A percentile compares a stretch with the other conserved stretches of the same genome.
Evolutionary conservation across 2,329 filamentous ascomycete species (phyloP).

Genomic region (Botrytis medusae): DNA sequence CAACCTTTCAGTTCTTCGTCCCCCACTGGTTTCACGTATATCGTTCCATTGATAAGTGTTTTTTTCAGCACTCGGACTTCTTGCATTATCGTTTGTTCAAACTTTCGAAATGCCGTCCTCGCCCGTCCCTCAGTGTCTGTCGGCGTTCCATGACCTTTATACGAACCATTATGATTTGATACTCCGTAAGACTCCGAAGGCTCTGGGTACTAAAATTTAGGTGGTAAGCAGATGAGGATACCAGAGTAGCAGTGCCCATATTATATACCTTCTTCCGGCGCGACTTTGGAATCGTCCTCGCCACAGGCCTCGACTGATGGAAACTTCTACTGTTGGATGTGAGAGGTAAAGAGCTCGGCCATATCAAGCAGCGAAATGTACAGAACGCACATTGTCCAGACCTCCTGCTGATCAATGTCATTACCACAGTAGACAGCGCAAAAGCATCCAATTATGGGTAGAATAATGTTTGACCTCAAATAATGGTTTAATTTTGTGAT

Average conservation of each 20-base stretch:
- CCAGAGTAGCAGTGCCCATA: not conserved
- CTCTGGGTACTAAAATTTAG: not conserved
- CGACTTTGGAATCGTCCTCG: not conserved
- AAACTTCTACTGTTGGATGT: not conserved
- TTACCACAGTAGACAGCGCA: constrained; percentile 33
- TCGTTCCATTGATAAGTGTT: not conserved
- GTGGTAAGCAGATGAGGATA: constrained; percentile 2
- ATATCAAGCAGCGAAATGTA: constrained; percentile 40
- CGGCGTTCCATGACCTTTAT: not conserved
- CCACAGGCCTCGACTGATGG: constrained; percentile 17
- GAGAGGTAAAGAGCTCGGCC: constrained; percentile 32
- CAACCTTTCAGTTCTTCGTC: not conserved
- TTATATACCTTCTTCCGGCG: not conserved
- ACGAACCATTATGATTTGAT: not conserved
- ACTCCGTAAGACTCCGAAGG: not conserved
- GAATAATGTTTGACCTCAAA: not conserved
- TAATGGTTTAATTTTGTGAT: not conserved
- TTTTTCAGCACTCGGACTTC: not conserved
- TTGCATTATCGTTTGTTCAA: not conserved
- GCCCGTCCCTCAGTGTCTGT: not conserved
- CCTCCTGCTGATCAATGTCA: constrained; percentile 44
- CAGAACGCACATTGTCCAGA: constrained; percentile 45
- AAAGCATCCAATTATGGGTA: not conserved
- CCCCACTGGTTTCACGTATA: too few relatives aligned
- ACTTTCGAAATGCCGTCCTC: not conserved